Base-by-base conservation (phyloP, 179 eudicot genomes). In the Drosera spatulata region DNA sequence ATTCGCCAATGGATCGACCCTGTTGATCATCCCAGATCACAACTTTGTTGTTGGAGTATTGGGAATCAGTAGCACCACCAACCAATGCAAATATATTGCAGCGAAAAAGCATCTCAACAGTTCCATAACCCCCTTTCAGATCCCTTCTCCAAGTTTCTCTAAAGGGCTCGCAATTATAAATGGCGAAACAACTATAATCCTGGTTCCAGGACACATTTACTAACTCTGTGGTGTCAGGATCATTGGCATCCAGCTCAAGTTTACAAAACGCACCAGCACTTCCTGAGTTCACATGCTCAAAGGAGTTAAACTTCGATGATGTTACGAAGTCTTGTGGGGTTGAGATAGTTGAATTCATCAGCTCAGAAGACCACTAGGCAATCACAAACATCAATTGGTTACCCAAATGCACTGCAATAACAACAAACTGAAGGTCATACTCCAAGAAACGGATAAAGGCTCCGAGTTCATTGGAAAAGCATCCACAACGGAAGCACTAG, bases 21-120 rank as follows among this genome's bases (percentile, higher is more conserved):
- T 93, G 96, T 73, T 89, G 91, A 86, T 93, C 99, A 77, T 93
- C 99, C 99, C 99, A 93, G 56, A 93, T 84, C 75, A 93, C 67
- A 42, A 93, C 96, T 76, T 93, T 93, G 73, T 77, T 89, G 1
- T 95, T 90, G 55, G 99, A 86, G 61, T 86, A 86, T 44, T 89
- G 99, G 40, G 86, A 69, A 70, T 89, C 86, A 10, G 74, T 57
- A 68, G 81, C 87, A 58, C 85, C 86, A 73, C 99, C 96, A 80
- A 93, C 99, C 57, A 93, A 81, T 52, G 86, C 99, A 69, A 93
- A 69, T 58, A 93, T 80, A 55, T 93, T 93, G 73, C 95, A 79
- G 48, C 95, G 81, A 43, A 86, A 93, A 55, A 93, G 85, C 99
- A 93, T 93, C 80, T 93, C 96, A 13, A 93, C 88, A 53, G 81